Percentiles rank a stretch among this genome's conserved stretches.
Evolutionary conservation across 805 yeast species (phyloP).

Genomic region (Candida gorgasii): DNA sequence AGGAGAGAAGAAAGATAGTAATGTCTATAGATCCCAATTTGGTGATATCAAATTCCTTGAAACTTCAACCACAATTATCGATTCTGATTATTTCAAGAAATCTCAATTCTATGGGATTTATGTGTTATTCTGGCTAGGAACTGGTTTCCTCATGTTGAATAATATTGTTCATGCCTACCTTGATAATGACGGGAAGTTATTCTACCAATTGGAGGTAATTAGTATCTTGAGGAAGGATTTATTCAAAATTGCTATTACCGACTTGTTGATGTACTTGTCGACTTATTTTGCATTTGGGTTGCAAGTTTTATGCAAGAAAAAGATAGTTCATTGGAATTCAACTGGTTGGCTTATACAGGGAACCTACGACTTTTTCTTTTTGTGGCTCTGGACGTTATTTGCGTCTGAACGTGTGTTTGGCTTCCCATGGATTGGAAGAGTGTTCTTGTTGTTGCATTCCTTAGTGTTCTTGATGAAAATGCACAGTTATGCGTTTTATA

Average conservation of each 20-base stretch:
- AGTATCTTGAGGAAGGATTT: slow-evolving; percentile 61
- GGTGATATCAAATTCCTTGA: slow-evolving; percentile 52
- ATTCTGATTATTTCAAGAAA: slow-evolving; percentile 44
- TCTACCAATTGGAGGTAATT: slow-evolving; percentile 54
- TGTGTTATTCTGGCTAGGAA: slow-evolving; percentile 74
- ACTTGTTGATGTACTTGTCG: slow-evolving; percentile 68
- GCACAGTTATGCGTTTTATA: slow-evolving; percentile 90
- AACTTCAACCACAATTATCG: slow-evolving; percentile 51
- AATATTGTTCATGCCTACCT: slow-evolving; percentile 55
- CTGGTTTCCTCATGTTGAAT: slow-evolving; percentile 55
- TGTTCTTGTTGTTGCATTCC: slow-evolving; percentile 80
- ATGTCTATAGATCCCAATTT: slow-evolving; percentile 48
- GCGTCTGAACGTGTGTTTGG: slow-evolving; percentile 48
- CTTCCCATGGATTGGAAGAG: slow-evolving; percentile 89
- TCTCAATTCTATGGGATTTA: slow-evolving; percentile 75
- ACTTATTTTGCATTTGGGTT: slow-evolving; percentile 61
- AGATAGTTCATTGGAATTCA: slow-evolving; percentile 56
- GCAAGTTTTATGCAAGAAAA: slow-evolving; percentile 53
- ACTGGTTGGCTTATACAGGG: slow-evolving; percentile 67
- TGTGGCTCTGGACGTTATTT: slow-evolving; percentile 54
- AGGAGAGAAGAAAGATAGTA: background rate
- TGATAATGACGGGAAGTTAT: slow-evolving; percentile 40
- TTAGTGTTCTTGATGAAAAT: slow-evolving; percentile 90
- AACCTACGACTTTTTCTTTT: slow-evolving; percentile 51
- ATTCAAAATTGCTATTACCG: slow-evolving; percentile 68